Conservation (phyloP, 768 basidiomycete species). For the Amanita rimosa region DNA sequence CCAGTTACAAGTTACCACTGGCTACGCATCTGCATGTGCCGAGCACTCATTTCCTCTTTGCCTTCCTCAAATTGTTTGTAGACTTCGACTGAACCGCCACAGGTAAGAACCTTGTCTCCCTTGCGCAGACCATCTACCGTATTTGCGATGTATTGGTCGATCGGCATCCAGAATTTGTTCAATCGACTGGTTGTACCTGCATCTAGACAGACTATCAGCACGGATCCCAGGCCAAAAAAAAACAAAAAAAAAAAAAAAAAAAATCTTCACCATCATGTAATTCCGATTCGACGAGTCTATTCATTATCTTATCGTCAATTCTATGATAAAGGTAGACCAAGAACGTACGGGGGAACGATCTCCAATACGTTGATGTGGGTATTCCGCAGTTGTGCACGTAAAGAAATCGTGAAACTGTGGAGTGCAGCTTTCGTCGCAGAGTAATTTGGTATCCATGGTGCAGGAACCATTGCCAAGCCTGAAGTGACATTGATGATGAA, state of each 20-base stretch:
- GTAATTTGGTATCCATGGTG: conserved; percentile 33
- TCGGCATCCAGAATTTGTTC: conserved; percentile 4
- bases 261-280: conserved; percentile 2
- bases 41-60: neutral
- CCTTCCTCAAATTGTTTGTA: conserved; percentile 5
- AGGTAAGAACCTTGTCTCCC: neutral
- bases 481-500: conserved; percentile 44
- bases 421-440: conserved; percentile 49
- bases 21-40: neutral
- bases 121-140: conserved; percentile 4
- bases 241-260: too few species aligned
- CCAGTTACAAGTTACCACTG: too few species aligned
- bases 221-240: neutral
- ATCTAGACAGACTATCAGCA: neutral
- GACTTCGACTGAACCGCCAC: neutral
- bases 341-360: conserved; percentile 44
- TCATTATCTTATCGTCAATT: too few species aligned
- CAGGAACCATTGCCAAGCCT: conserved; percentile 35
- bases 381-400: conserved; percentile 32
- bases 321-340: neutral
- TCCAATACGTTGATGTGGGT: conserved; percentile 45
- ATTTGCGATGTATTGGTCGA: conserved; percentile 1
- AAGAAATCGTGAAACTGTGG: conserved; percentile 37
- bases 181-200: neutral
- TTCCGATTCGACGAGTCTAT: conserved; percentile 6